Evolutionary conservation across 2,329 filamentous ascomycete species (phyloP), one percentile per base, ranked within the genome.

Genomic region (Cercospora zeae-maydis): DNA sequence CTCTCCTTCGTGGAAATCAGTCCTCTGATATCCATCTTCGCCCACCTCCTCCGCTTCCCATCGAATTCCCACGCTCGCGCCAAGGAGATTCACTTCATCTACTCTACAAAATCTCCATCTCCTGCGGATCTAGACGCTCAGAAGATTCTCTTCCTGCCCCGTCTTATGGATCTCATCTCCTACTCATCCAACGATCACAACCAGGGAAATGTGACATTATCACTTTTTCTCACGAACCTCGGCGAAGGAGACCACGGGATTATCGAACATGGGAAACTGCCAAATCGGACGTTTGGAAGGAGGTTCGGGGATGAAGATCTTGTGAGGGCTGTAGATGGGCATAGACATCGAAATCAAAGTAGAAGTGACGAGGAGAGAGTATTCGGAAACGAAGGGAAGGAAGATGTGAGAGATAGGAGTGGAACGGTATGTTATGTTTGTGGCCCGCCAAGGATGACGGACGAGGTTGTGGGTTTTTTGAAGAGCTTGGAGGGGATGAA

Each of bases 11-110:
- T 11, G 4, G 11, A 14, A n/a, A 21, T n/a, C 34, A 86, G 84
- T 70, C 91, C 91, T 0, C 78, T 93, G 4, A 84, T 92, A 61
- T 91, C 89, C 59, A 93, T 93, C 74, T 78, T 92, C 54, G 81
- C 84, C 14, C 82, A 84, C 64, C 78, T 92, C 6, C 68, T 75
- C 45, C 63, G 67, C 9, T 19, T 57, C 1, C 63, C 61, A 19
- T 37, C 63, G 5, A 24, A 60, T 0, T 19, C 61, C 8, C 71
- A 68, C 58, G 77, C 75, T 61, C 70, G 10, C 59, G 3, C 24
- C 24, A 27, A 27, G 24, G 73, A 84, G 13, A 82, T 91, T 14
- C 78, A 81, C 45, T 80, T 92, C 62, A 69, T 93, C 33, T 93
- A 93, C 73, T 84, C 84, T 2, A 84, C 79, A 16, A 83, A 82